Evolutionary conservation across 208 protist genomes (phyloP).

Genomic region (Crithidia mellificae): DNA sequence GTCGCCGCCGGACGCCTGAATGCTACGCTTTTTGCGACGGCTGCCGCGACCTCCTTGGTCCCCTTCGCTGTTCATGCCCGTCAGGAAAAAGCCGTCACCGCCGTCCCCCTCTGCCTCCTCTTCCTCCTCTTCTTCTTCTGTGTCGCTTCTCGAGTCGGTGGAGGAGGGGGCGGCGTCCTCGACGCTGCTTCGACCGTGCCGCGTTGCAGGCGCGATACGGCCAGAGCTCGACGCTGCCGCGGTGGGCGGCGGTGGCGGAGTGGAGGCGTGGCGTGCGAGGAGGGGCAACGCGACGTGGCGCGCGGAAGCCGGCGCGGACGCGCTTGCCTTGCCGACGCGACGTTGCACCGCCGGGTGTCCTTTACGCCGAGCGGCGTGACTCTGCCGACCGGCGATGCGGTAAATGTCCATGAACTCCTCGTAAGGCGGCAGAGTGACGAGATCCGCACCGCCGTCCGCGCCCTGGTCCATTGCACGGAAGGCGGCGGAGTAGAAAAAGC

Average conservation of each 20-base stretch:
- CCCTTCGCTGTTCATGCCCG: slow-evolving; percentile 22
- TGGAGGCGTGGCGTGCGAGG: slow-evolving; percentile 1
- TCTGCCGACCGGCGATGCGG: slow-evolving; percentile 35
- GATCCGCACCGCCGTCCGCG: slow-evolving; percentile 16
- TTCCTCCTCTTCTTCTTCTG: not conserved
- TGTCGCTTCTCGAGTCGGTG: not conserved
- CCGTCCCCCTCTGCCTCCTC: slow-evolving; percentile 16
- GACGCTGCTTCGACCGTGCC: not conserved
- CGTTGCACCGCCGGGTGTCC: not conserved
- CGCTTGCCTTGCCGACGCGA: not conserved
- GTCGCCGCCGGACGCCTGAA: not conserved
- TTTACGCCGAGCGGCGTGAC: not conserved
- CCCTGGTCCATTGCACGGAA: slow-evolving; percentile 10
- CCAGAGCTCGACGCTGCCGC: too few species aligned
- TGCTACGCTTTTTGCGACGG: not conserved
- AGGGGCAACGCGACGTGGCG: slow-evolving; percentile 1
- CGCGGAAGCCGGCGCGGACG: not conserved
- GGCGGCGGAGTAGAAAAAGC: slow-evolving; percentile 66
- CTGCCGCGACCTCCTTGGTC: not conserved
- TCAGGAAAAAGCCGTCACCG: slow-evolving; percentile 43
- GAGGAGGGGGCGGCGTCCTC: too few species aligned
- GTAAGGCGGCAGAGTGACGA: slow-evolving; percentile 84
- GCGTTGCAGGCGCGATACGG: not conserved
- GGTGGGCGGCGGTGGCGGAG: not conserved
- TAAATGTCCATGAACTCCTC: slow-evolving; percentile 91